Percentiles rank a stretch among this genome's conserved stretches.
phyloP scores from a whole-genome alignment of 31 red algal species.

The Asparagopsis taxiformis region DNA sequence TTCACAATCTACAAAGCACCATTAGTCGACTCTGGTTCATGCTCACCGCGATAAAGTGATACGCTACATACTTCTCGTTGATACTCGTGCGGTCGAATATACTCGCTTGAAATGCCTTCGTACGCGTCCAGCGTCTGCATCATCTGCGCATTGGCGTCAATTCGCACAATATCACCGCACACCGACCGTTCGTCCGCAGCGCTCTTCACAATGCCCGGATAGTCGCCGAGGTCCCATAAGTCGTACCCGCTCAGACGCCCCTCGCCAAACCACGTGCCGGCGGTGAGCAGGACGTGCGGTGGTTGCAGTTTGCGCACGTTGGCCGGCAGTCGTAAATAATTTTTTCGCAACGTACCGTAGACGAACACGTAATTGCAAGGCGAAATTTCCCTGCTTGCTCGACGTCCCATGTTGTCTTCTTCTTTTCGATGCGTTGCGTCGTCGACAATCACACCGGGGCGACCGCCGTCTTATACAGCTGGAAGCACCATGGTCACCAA shows the following conservation, averaged over 20 bases:
- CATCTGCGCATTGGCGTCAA: background rate
- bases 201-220: conserved; percentile 9
- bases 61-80: conserved; percentile 3
- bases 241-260: background rate
- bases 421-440: no score
- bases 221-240: conserved; percentile 25
- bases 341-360: conserved; percentile 31
- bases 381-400: no score
- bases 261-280: conserved; percentile 3
- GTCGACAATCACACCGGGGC: no score
- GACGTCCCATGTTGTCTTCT: no score
- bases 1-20: conserved; percentile 1
- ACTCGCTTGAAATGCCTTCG: conserved; percentile 27
- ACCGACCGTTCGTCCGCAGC: background rate
- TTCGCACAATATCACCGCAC: conserved; percentile 29
- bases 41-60: background rate
- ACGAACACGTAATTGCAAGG: conserved; percentile 30
- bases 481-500: no score
- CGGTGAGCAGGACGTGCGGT: conserved; percentile 7
- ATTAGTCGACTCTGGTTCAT: background rate
- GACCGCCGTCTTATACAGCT: no score
- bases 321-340: conserved; percentile 7
- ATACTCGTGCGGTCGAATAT: conserved; percentile 27
- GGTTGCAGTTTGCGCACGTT: conserved; percentile 6
- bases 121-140: conserved; percentile 22